Conservation (phyloP, 2,329 filamentous ascomycete species). For the Aspergillus sp. region DNA sequence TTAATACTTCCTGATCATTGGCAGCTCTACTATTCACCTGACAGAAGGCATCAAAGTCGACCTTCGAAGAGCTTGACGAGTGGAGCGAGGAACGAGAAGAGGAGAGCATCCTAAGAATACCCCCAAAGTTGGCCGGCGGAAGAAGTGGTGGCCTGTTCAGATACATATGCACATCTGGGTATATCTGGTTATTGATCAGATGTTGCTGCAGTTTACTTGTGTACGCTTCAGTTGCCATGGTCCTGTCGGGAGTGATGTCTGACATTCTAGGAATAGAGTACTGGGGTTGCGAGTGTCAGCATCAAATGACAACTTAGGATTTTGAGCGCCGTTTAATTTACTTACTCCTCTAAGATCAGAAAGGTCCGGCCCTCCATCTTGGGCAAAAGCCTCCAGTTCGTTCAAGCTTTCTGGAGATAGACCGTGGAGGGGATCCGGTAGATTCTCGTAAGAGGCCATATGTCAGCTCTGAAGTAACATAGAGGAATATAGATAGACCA, state of each 20-base stretch:
- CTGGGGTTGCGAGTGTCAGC: not conserved
- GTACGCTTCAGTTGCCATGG: not conserved
- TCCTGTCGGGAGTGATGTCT: not conserved
- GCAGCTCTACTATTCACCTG: not conserved
- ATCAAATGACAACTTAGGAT: not conserved
- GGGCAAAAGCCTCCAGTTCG: not conserved
- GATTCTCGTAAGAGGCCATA: not conserved
- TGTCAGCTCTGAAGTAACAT: no score
- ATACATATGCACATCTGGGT: not conserved
- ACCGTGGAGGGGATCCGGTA: not conserved
- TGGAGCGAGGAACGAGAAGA: not conserved
- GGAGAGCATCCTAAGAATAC: not conserved
- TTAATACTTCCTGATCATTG: not conserved
- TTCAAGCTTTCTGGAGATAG: not conserved
- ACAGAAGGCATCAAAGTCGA: not conserved
- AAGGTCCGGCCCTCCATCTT: not conserved
- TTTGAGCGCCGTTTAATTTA: not conserved
- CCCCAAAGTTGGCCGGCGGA: not conserved
- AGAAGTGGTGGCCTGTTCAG: not conserved
- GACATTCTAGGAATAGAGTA: not conserved
- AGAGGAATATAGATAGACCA: not conserved
- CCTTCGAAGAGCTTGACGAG: not conserved
- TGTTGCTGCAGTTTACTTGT: not conserved
- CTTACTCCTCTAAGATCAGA: not conserved
- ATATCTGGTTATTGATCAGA: not conserved